A percentile compares a stretch with the other conserved stretches of the same genome.
These are phyloP conservation scores for Lasiodiplodia theobromae DNA, from an alignment of 2,329 filamentous ascomycete species.

Conservation along the genomic window DNA sequence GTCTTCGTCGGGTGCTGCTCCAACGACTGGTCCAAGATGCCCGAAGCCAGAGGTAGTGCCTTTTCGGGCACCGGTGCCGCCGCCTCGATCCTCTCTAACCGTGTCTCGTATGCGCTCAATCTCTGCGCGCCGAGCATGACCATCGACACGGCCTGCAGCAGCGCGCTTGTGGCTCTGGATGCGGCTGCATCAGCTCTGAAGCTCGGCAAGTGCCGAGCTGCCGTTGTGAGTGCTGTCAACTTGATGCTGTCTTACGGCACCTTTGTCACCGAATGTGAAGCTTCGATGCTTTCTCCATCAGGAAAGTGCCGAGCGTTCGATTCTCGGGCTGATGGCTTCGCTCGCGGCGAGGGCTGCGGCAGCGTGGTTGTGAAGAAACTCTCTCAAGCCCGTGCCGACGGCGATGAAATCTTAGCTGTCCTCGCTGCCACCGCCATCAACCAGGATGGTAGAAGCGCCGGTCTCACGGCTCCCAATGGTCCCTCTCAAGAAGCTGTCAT, in stretches of 20 bases:
- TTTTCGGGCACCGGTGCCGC: conserved; percentile 52
- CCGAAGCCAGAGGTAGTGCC: conserved; percentile 46
- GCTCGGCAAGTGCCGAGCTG: conserved; percentile 40
- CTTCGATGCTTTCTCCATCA: conserved; percentile 34
- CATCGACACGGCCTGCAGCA: conserved; percentile 48
- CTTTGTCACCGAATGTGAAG: conserved; percentile 38
- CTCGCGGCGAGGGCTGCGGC: conserved; percentile 42
- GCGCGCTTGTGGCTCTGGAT: conserved; percentile 43
- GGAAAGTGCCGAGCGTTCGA: conserved; percentile 42
- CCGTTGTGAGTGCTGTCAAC: conserved; percentile 45
- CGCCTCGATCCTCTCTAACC: conserved; percentile 46
- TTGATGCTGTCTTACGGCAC: conserved; percentile 43
- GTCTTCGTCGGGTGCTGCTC: conserved; percentile 38
- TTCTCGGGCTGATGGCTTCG: conserved; percentile 41
- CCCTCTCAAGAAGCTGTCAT: conserved; percentile 41
- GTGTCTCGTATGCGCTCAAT: conserved; percentile 45
- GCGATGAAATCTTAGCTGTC: conserved; percentile 43
- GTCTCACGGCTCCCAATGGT: conserved; percentile 47
- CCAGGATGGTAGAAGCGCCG: conserved; percentile 43
- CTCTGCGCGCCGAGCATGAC: conserved; percentile 51
- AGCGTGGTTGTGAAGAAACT: conserved; percentile 43
- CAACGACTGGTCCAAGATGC: conserved; percentile 46
- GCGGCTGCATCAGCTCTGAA: conserved; percentile 41
- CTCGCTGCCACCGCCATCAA: conserved; percentile 42
- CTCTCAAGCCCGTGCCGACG: conserved; percentile 37